These are phyloP conservation scores for Penicillium silybi DNA, from an alignment of 495 filamentous ascomycete genomes.

Conservation along the genomic window DNA sequence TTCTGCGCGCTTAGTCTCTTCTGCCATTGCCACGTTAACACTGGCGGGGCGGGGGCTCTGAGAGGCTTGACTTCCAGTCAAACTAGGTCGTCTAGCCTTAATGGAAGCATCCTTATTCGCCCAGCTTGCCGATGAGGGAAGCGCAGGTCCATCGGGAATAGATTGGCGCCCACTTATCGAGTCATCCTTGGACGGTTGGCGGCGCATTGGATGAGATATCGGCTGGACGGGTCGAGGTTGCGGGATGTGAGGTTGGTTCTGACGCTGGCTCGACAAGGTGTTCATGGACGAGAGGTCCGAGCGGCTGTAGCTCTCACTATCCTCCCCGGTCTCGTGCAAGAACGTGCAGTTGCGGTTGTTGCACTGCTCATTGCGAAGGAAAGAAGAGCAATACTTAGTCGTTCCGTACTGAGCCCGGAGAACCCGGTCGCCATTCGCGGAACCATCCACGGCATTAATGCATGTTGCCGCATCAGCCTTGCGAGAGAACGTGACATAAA, in stretches of 20 bases:
- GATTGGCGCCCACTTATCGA: conserved; percentile 52
- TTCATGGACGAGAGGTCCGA: conserved; percentile 97
- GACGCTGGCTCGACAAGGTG: conserved; percentile 71
- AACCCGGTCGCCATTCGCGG: conserved; percentile 80
- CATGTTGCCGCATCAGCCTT: conserved; percentile 84
- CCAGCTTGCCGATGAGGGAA: conserved; percentile 93
- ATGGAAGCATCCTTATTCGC: conserved; percentile 69
- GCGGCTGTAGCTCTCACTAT: conserved; percentile 92
- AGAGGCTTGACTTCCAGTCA: conserved; percentile 71
- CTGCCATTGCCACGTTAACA: conserved; percentile 50
- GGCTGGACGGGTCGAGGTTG: conserved; percentile 36
- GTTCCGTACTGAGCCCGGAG: conserved; percentile 93
- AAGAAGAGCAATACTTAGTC: conserved; percentile 98
- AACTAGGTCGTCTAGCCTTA: conserved; percentile 67
- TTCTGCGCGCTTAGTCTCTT: conserved; percentile 37
- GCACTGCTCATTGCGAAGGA: conserved; percentile 87
- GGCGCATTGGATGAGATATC: conserved; percentile 66
- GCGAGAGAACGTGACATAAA: conserved; percentile 93
- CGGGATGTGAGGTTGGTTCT: conserved; percentile 26
- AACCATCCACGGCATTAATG: conserved; percentile 88
- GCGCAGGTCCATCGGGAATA: conserved; percentile 69
- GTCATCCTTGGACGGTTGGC: conserved; percentile 74
- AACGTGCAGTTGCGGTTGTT: conserved; percentile 96
- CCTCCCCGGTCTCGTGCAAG: conserved; percentile 92
- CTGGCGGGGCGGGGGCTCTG: conserved; percentile 74